Conservation (phyloP, 805 yeast genomes). For the Kodamaea nitidulidarum region DNA sequence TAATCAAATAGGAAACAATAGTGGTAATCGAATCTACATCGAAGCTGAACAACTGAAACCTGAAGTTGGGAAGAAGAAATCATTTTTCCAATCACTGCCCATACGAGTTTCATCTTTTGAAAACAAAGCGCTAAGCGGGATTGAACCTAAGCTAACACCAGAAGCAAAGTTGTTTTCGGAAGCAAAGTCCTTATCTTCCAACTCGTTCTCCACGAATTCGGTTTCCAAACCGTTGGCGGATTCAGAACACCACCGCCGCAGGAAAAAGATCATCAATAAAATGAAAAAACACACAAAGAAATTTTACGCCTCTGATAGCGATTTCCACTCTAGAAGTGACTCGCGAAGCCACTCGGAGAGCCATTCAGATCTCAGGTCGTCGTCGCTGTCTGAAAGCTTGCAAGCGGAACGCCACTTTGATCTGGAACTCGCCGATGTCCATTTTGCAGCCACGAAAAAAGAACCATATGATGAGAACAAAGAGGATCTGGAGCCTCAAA, state of each 20-base stretch:
- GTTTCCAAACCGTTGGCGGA: neutral
- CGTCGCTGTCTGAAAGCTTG: neutral
- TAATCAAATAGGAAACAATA: too few species aligned
- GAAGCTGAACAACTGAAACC: too few species aligned
- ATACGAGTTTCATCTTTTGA: too few species aligned
- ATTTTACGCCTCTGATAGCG: slow-evolving; percentile 7
- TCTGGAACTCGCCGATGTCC: slow-evolving; percentile 1
- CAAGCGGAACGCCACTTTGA: neutral
- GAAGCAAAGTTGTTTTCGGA: too few species aligned
- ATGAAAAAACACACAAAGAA: slow-evolving; percentile 11
- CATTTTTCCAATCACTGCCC: too few species aligned
- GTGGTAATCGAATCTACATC: too few species aligned
- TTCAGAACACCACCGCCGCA: slow-evolving; percentile 1
- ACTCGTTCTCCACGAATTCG: too few species aligned
- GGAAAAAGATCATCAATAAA: slow-evolving; percentile 9
- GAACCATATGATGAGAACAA: neutral
- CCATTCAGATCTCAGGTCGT: slow-evolving; percentile 2
- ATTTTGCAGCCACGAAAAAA: neutral
- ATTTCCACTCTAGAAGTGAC: slow-evolving; percentile 1
- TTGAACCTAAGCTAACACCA: too few species aligned
- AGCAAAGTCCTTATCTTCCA: too few species aligned
- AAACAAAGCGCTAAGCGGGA: too few species aligned
- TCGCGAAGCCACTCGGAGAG: slow-evolving; percentile 5
- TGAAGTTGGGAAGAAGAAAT: too few species aligned
- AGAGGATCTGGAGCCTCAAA: neutral